Evolutionary conservation across 75 land plant genomes (phyloP).

Genomic region (Sequoia sempervirens): DNA sequence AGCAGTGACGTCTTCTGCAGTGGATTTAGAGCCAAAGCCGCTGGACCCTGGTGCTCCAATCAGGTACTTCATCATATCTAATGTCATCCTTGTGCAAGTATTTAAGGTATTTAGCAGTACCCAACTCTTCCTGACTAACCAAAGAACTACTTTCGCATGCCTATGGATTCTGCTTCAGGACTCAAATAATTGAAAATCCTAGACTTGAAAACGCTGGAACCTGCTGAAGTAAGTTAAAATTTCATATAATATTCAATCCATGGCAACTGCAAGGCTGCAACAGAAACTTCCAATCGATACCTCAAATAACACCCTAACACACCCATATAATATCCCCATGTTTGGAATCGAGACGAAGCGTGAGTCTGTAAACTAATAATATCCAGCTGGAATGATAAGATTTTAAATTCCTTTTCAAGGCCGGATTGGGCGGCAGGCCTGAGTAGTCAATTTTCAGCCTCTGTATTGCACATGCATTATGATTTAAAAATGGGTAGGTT

Average conservation of each 20-base stretch:
- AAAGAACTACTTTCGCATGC: not conserved
- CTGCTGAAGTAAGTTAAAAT: no score
- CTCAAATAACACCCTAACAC: not conserved
- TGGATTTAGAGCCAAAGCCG: constrained; percentile 82
- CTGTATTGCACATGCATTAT: not conserved
- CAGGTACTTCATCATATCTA: constrained; percentile 51
- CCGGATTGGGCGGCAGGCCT: not conserved
- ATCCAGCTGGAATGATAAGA: not conserved
- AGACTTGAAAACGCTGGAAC: no score
- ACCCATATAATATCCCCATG: not conserved
- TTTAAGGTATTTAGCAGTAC: not conserved
- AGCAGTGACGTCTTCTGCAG: constrained; percentile 77
- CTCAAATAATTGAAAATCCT: no score
- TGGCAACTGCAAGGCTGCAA: not conserved
- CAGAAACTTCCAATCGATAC: not conserved
- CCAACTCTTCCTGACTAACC: no score
- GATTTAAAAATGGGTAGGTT: not conserved
- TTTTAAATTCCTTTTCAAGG: not conserved
- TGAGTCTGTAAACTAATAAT: not conserved
- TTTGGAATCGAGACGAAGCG: not conserved
- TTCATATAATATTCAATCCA: no score
- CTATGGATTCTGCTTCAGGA: not conserved
- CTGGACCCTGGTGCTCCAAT: constrained; percentile 58
- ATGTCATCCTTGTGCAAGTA: constrained; percentile 14
- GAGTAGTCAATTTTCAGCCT: not conserved